Evolutionary conservation across 106 monocot species (phyloP).

Genomic region (Xerophyta viscosa): DNA sequence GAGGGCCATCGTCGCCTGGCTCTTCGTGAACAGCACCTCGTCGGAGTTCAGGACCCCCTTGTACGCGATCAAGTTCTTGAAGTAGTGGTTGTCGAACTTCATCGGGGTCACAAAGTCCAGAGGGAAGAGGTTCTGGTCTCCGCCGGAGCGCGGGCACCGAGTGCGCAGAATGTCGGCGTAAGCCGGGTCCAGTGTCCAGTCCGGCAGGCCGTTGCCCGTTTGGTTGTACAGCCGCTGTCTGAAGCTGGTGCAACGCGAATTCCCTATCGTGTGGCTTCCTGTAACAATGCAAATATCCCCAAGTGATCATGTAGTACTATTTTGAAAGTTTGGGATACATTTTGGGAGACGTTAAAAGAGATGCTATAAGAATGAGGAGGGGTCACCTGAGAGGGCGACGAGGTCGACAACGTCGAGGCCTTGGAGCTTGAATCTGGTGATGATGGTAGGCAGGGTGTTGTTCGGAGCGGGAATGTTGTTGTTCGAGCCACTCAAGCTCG

Average conservation of each 20-base stretch:
- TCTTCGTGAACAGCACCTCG: constrained; percentile 22
- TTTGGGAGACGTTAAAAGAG: too few relatives aligned
- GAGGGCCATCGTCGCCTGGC: constrained; percentile 13
- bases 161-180: constrained; percentile 15
- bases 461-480: constrained; percentile 47
- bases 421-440: constrained; percentile 43
- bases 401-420: constrained; percentile 48
- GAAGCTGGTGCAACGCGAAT: constrained; percentile 50
- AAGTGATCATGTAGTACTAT: neutral
- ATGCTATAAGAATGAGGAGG: too few relatives aligned
- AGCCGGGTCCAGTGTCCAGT: constrained; percentile 12
- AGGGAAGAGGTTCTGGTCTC: constrained; percentile 52
- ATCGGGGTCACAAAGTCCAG: constrained; percentile 35
- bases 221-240: constrained; percentile 52
- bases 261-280: constrained; percentile 49
- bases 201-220: constrained; percentile 31
- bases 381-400: constrained; percentile 48
- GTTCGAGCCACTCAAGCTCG: constrained; percentile 43
- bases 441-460: constrained; percentile 39
- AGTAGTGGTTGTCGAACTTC: constrained; percentile 60
- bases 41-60: constrained; percentile 35
- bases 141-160: constrained; percentile 41
- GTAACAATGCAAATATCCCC: neutral
- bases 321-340: too few relatives aligned
- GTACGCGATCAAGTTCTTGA: constrained; percentile 39